Evolutionary conservation across 2,329 filamentous ascomycete genomes (phyloP), one percentile per base, ranked within the genome.

Genomic region (Metarhizium humberi): DNA sequence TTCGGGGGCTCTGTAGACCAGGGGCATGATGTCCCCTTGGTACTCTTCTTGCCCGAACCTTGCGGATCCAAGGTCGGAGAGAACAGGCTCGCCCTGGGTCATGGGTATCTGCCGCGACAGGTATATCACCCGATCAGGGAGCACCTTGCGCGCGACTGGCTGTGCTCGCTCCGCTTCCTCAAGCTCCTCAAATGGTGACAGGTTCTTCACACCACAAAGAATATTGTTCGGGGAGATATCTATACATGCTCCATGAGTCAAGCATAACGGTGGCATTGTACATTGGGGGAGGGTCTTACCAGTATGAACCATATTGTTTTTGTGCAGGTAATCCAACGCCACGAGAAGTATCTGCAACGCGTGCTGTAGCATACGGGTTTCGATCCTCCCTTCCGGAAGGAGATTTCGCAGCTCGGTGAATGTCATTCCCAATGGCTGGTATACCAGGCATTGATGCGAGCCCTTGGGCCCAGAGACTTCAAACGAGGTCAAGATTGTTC

Each of bases 151-250:
- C 6, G 47, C 16, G 6, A 20, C 16, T 16, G 47, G 47, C 18
- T 20, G 20, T 30, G 47, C 16, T n/a, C 8, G 14, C 47, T 49
- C 47, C 2, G 20, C 46, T 8, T 48, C 10, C 20, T 32, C 18
- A 3, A 18, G 13, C 16, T 29, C n/a, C n/a, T 8, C 7, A 1
- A 48, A 48, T 8, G 16, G 6, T 16, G 46, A 16, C 10, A 16
- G 10, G 11, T 76, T 71, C 0, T 54, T 47, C 43, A 75, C 70
- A 6, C 66, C 67, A 38, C 75, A 67, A 67, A 78, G 73, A 42
- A 78, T 73, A 50, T 78, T 78, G 56, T 75, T 71, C 3, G 72
- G 69, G 57, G 74, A 75, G 34, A 78, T 74, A 60, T 72, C 74
- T 73, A 46, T 6, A 25, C 1, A 25, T 25, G 1, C 25, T 25